These are phyloP conservation scores for Leishmania braziliensis DNA, from an alignment of 208 protist species.

Conservation along the genomic window DNA sequence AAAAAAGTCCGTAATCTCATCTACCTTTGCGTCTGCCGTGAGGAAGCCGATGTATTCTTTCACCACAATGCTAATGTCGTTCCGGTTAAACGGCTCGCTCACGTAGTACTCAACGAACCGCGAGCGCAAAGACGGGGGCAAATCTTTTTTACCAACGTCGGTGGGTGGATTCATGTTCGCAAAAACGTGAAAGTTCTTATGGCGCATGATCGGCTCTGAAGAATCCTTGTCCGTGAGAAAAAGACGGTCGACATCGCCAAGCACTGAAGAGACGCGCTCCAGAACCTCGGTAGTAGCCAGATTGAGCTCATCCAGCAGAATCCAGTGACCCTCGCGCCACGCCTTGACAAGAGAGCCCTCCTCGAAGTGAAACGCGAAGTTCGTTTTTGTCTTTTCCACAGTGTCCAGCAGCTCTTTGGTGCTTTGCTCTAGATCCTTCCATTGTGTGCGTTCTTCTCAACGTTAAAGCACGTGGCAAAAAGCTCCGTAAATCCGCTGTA, in stretches of 20 bases:
- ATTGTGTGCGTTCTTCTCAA: conserved; percentile 78
- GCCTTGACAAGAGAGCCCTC: conserved; percentile 97
- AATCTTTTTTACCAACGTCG: conserved; percentile 99
- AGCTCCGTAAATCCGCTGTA: conserved; percentile 91
- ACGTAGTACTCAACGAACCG: conserved; percentile 99
- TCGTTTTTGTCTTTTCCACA: conserved; percentile 56
- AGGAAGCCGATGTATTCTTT: conserved; percentile 89
- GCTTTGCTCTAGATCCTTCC: conserved; percentile 58
- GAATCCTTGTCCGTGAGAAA: conserved; percentile 82
- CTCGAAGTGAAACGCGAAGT: conserved; percentile 98
- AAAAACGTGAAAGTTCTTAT: conserved; percentile 99
- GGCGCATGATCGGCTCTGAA: conserved; percentile 72
- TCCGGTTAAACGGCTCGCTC: conserved; percentile 93
- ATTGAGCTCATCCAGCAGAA: conserved; percentile 99
- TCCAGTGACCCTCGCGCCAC: conserved; percentile 97
- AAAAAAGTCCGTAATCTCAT: conserved; percentile 96
- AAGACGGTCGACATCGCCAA: conserved; percentile 92
- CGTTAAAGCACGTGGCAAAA: conserved; percentile 95
- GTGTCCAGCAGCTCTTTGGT: conserved; percentile 56
- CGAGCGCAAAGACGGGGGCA: conserved; percentile 93
- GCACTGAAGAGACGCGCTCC: conserved; percentile 94
- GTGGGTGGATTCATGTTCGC: conserved; percentile 99
- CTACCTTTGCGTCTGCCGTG: conserved; percentile 75
- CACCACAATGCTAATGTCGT: conserved; percentile 95
- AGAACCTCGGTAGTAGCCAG: conserved; percentile 98